Evolutionary conservation across 805 yeast genomes (phyloP), one percentile per base, ranked within the genome.

Genomic region (Starmerella bombicola): DNA sequence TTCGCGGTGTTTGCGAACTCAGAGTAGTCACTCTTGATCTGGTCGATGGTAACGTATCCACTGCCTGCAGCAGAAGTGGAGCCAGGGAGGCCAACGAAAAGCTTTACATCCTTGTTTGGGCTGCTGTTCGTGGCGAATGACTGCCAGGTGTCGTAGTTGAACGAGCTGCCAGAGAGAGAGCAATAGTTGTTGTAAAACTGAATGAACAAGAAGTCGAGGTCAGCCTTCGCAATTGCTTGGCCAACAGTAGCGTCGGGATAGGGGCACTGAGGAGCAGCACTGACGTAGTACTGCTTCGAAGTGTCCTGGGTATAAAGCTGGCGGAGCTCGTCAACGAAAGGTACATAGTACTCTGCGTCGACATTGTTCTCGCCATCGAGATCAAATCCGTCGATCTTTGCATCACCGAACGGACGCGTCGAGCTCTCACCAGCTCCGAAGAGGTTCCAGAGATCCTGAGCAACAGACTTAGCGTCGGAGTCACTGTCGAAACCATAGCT

Each of bases 201-300:
- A 49, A 86, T 70, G 56, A 81, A 83, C 4, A 83, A 80, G 59
- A 75, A 83, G 61, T 85, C 95, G 50, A 85, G 66, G 29, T 72
- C 66, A 9, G 82, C 75, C 43, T 67, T 73, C 46, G 77, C 78
- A 53, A 80, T 73, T 38, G 72, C 72, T 48, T 74, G 63, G 72
- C 81, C 79, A 33, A 78, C 57, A 33, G 60, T 69, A 35, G 73
- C 77, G 63, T 85, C 95, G 16, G 95, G 94, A 58, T 76, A 80
- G 20, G 75, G 78, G 65, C 95, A 86, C 64, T 84, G 95, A 17
- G 95, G 95, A 47, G 95, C 88, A 49, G 94, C 94, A 39, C 93
- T 75, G 33, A 84, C 64, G 58, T 78, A 81, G 64, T 76, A 81
- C 22, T 61, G 52, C 60, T 76, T 80, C 34, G 79, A 66, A 25